A percentile compares a stretch with the other conserved stretches of the same genome.
phyloP scores from a whole-genome alignment of 805 yeast genomes.

The Wickerhamomyces strasburgensis region DNA sequence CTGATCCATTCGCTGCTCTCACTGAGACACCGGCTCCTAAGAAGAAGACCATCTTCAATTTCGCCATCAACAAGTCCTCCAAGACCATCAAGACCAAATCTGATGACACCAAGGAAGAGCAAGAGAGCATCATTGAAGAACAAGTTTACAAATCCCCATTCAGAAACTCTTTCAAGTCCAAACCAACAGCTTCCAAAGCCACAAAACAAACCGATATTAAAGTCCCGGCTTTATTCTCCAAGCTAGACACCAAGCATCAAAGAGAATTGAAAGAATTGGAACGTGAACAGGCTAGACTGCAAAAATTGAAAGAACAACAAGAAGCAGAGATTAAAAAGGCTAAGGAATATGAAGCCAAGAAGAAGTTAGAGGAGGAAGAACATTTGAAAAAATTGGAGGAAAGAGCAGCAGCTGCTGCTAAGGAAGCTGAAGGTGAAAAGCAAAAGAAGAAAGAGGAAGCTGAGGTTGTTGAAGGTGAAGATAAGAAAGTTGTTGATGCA shows the following conservation, averaged over 20 bases:
- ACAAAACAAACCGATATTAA: slow-evolving; percentile 3
- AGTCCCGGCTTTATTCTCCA: slow-evolving; percentile 12
- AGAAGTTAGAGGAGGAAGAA: slow-evolving; percentile 8
- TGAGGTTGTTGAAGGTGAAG: slow-evolving; percentile 1
- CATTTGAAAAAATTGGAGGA: slow-evolving; percentile 13
- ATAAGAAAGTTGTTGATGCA: neutral
- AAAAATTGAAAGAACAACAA: slow-evolving; percentile 11
- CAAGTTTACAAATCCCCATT: slow-evolving; percentile 15
- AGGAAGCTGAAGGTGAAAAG: slow-evolving; percentile 14
- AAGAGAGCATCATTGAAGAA: neutral
- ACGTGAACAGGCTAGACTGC: slow-evolving; percentile 11
- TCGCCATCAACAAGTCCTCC: slow-evolving; percentile 6
- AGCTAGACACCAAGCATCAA: slow-evolving; percentile 15
- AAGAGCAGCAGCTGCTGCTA: slow-evolving; percentile 10
- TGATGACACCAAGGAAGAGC: neutral
- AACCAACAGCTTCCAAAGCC: slow-evolving; percentile 1
- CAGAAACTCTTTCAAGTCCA: slow-evolving; percentile 8
- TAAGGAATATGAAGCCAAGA: slow-evolving; percentile 5
- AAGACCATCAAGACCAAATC: neutral
- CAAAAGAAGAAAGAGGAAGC: slow-evolving; percentile 3
- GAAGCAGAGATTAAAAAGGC: slow-evolving; percentile 8
- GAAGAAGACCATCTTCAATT: slow-evolving; percentile 17
- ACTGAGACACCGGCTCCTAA: slow-evolving; percentile 5
- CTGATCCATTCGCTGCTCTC: slow-evolving; percentile 15
- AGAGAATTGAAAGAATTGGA: slow-evolving; percentile 14